A percentile compares a stretch with the other conserved stretches of the same genome.
These are phyloP conservation scores for Ogataea philodendri DNA, from an alignment of 805 yeast genomes.

Conservation along the genomic window DNA sequence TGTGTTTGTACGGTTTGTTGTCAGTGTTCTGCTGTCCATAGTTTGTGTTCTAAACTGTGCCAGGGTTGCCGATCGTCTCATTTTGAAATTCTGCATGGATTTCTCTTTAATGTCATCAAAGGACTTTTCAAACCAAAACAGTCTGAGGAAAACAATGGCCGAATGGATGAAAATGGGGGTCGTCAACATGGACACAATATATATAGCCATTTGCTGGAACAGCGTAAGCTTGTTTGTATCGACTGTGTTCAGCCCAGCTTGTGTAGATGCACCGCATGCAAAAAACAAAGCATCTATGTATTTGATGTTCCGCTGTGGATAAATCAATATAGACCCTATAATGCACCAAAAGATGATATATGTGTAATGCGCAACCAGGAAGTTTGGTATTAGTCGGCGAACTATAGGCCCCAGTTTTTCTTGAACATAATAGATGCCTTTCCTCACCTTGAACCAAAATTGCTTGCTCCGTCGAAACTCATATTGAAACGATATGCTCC, in stretches of 20 bases:
- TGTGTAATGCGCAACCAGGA: slow-evolving; percentile 66
- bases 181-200: slow-evolving; percentile 59
- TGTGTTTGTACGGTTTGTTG: slow-evolving; percentile 9
- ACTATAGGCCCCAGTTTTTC: slow-evolving; percentile 41
- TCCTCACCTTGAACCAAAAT: slow-evolving; percentile 35
- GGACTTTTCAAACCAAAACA: slow-evolving; percentile 86
- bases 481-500: slow-evolving; percentile 8
- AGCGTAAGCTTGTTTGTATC: slow-evolving; percentile 59
- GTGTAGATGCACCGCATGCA: slow-evolving; percentile 76
- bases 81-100: slow-evolving; percentile 74
- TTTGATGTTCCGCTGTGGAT: slow-evolving; percentile 60
- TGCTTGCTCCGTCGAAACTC: slow-evolving; percentile 21
- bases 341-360: slow-evolving; percentile 63
- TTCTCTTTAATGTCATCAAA: slow-evolving; percentile 77
- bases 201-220: slow-evolving; percentile 80
- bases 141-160: slow-evolving; percentile 66
- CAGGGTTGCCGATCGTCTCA: slow-evolving; percentile 77
- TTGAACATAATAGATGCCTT: slow-evolving; percentile 37
- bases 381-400: slow-evolving; percentile 46
- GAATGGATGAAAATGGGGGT: slow-evolving; percentile 92
- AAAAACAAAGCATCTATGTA: slow-evolving; percentile 83
- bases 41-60: slow-evolving; percentile 45
- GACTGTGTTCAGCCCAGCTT: slow-evolving; percentile 87
- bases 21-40: slow-evolving; percentile 19
- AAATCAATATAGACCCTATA: slow-evolving; percentile 70